These are phyloP conservation scores for Micractinium sp. DNA, from an alignment of 139 green algal species.

Conservation along the genomic window DNA sequence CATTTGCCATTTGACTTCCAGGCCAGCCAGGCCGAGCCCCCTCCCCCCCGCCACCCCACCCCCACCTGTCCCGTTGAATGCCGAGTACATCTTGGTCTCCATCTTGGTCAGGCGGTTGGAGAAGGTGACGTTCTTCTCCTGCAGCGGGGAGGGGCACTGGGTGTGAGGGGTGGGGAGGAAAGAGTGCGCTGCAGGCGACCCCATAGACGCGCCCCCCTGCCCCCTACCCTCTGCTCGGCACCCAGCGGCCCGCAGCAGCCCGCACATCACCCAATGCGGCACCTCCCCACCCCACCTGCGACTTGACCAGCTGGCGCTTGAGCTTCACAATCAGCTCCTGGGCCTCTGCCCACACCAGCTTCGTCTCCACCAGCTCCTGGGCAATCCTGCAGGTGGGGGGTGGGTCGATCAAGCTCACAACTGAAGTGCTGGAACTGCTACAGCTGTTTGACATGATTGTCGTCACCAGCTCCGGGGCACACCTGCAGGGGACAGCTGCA, in stretches of 20 bases:
- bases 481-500: background rate
- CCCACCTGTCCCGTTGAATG: constrained; percentile 21
- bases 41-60: background rate
- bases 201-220: background rate
- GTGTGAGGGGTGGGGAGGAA: background rate
- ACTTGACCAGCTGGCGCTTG: constrained; percentile 44
- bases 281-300: constrained; percentile 23
- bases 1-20: too few species aligned
- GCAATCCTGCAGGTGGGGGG: constrained; percentile 31
- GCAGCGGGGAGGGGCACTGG: too few species aligned
- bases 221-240: background rate
- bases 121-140: constrained; percentile 35
- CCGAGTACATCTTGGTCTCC: constrained; percentile 42
- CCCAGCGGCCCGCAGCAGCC: background rate
- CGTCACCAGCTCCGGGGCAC: background rate
- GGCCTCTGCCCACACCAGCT: constrained; percentile 47
- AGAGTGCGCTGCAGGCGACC: background rate
- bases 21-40: background rate
- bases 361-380: constrained; percentile 47
- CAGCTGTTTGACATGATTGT: background rate
- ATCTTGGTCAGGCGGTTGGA: constrained; percentile 44
- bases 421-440: background rate
- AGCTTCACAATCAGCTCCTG: constrained; percentile 52
- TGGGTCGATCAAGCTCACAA: background rate
- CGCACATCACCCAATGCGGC: background rate